Base-by-base conservation (phyloP, 768 basidiomycete genomes). In the Amanita molliuscula region DNA sequence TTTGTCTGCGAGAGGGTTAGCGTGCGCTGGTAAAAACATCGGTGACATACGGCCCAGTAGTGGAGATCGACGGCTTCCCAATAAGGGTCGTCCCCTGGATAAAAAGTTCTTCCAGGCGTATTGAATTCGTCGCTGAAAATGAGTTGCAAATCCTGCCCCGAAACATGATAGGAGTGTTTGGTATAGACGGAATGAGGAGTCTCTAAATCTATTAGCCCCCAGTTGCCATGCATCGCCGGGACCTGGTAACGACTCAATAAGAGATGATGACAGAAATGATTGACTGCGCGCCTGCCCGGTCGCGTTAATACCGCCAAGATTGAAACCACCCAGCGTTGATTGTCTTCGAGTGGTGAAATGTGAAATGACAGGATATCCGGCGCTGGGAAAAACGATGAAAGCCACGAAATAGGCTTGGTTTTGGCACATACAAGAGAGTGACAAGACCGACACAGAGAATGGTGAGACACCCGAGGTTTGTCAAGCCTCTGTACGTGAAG, bases 111-210 rank as follows among this genome's bases (percentile, higher is more conserved):
- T 13, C 85, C 83, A 4, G 84, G 81, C 6, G 67, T 69, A 52
- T 94, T 82, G 66, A 94, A 94, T 64, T 94, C 92, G 64, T 94
- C 91, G 35, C 86, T 88, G 63, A 90, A 93, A 3, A 91, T 81
- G 10, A 95, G 74, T 50, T 82, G 78, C 63, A 82, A 56, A 55
- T 74, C 63, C 46, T 74, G 65, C 8, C 69, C 67, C 20, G 82
- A 74, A 56, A 82, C 72, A 16, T 62, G 58, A 56, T 75, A 81
- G 4, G 80, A 78, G 5, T 63, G 57, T 33, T 71, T 72, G 10
- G 77, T 76, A 61, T 79, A 70, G n/a, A 70, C 75, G 36, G 73
- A 62, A 55, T 68, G 54, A 1, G 88, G 88, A 3, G 92, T 95
- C 25, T 88, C 79, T 25, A 72, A 56, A 63, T 93, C 90, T 55